phyloP scores from a whole-genome alignment of 83 land plant genomes.

The Diphasiastrum complanatum region DNA sequence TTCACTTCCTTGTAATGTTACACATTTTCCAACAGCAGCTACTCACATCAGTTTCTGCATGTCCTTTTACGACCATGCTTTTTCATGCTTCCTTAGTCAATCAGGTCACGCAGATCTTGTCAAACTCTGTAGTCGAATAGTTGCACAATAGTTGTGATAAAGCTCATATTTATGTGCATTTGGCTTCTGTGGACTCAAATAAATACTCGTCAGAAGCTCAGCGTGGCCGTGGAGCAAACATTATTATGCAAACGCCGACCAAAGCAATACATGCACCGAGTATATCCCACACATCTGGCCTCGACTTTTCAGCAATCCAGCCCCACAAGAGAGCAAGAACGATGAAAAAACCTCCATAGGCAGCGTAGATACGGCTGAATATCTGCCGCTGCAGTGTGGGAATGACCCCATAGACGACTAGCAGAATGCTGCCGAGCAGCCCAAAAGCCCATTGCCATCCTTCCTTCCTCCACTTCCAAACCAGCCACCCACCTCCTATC shows the following conservation, averaged over 20 bases:
- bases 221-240: constrained; percentile 42
- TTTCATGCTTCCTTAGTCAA: too few species aligned
- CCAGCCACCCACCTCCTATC: constrained; percentile 50
- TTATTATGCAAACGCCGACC: constrained; percentile 34
- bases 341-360: constrained; percentile 52
- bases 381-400: constrained; percentile 39
- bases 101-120: too few species aligned
- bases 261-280: constrained; percentile 38
- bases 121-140: too few species aligned
- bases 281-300: constrained; percentile 40
- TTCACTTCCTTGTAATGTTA: too few species aligned
- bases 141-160: too few species aligned
- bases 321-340: constrained; percentile 41
- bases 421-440: constrained; percentile 25
- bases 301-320: constrained; percentile 34
- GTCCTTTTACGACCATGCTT: too few species aligned
- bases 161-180: too few species aligned
- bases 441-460: constrained; percentile 41
- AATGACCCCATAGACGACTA: constrained; percentile 38
- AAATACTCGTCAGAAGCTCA: too few species aligned
- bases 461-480: constrained; percentile 47
- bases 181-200: too few species aligned
- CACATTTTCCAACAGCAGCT: too few species aligned
- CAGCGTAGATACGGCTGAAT: constrained; percentile 44
- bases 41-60: too few species aligned